phyloP scores from a whole-genome alignment of 139 green algal genomes.

The Haematococcus sp. region DNA sequence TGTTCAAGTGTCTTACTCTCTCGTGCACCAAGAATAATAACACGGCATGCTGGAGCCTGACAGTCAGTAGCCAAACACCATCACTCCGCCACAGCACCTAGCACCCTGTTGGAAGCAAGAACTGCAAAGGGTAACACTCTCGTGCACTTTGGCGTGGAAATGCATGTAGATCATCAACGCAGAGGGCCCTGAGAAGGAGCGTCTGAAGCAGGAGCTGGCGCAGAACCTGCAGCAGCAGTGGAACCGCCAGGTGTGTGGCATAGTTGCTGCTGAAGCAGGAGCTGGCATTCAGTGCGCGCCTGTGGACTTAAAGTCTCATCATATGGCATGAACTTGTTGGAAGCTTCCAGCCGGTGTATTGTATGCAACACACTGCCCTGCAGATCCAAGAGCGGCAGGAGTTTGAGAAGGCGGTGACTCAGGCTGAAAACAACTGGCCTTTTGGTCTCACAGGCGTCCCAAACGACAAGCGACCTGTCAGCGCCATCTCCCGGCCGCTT shows the following conservation, averaged over 20 bases:
- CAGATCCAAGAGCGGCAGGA: slow-evolving; percentile 34
- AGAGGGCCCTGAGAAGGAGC: background rate
- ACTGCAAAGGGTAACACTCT: too few relatives aligned
- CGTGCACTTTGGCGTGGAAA: too few relatives aligned
- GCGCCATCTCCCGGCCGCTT: slow-evolving; percentile 18
- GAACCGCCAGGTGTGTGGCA: slow-evolving; percentile 19
- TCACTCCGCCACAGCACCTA: too few relatives aligned
- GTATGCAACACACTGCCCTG: background rate
- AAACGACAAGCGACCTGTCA: slow-evolving; percentile 35
- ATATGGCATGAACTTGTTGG: too few relatives aligned
- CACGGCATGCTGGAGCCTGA: too few relatives aligned
- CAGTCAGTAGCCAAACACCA: too few relatives aligned
- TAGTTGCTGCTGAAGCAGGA: too few relatives aligned
- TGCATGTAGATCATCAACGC: slow-evolving; percentile 31
- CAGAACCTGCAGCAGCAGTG: slow-evolving; percentile 23
- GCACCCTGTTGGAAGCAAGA: too few relatives aligned
- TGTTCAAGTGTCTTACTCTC: too few relatives aligned
- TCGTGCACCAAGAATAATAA: too few relatives aligned
- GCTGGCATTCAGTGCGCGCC: too few relatives aligned
- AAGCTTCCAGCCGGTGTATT: background rate
- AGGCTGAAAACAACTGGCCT: slow-evolving; percentile 27
- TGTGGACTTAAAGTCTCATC: too few relatives aligned
- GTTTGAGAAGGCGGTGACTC: slow-evolving; percentile 12
- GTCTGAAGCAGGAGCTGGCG: slow-evolving; percentile 29
- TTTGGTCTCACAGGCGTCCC: slow-evolving; percentile 17